These are phyloP conservation scores for Phytophthora rubi DNA, from an alignment of 352 stramenopile species.

Conservation along the genomic window DNA sequence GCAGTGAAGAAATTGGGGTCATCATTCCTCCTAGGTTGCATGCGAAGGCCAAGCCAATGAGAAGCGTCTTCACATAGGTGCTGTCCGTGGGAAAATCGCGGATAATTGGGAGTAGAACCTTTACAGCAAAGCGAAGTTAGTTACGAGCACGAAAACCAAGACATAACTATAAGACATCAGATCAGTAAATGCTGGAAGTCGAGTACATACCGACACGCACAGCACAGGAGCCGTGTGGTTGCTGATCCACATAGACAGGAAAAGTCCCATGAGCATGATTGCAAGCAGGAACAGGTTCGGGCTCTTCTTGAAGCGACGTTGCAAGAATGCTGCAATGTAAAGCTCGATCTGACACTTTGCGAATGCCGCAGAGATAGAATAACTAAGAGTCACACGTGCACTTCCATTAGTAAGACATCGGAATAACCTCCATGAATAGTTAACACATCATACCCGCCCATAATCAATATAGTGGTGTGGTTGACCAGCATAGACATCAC, in stretches of 20 bases:
- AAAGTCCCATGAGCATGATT: constrained; percentile 94
- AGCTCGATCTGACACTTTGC: constrained; percentile 93
- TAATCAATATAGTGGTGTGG: constrained; percentile 93
- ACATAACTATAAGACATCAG: not conserved
- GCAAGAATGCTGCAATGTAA: constrained; percentile 89
- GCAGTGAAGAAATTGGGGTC: constrained; percentile 92
- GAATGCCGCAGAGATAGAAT: constrained; percentile 91
- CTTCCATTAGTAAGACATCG: constrained; percentile 4
- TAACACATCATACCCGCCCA: constrained; percentile 76
- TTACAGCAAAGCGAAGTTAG: not conserved
- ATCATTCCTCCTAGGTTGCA: constrained; percentile 95
- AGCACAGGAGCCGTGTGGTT: constrained; percentile 94
- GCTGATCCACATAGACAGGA: constrained; percentile 94
- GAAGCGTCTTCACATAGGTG: constrained; percentile 89
- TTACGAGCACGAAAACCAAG: not conserved
- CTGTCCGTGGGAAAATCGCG: constrained; percentile 86
- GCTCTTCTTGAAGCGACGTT: constrained; percentile 89
- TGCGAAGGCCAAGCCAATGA: constrained; percentile 93
- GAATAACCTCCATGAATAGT: not conserved
- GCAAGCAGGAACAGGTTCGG: constrained; percentile 91
- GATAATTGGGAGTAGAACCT: constrained; percentile 89
- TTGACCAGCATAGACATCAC: constrained; percentile 92
- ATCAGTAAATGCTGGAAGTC: not conserved
- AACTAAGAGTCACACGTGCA: constrained; percentile 33
- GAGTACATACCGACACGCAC: constrained; percentile 82